Evolutionary conservation across 805 yeast species (phyloP).

Genomic region (Saturnispora sanitii): DNA sequence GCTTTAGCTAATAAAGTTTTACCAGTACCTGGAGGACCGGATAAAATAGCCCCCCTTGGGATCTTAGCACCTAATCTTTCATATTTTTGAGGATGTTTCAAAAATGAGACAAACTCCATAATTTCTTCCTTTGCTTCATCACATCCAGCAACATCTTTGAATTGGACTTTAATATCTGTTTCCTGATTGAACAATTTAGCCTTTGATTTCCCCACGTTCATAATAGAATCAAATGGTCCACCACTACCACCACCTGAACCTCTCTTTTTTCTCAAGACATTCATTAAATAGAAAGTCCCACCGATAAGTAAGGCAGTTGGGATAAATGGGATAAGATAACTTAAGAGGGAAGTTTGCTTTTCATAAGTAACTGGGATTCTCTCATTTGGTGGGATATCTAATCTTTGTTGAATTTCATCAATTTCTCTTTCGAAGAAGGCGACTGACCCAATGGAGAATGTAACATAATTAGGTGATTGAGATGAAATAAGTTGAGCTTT

Average conservation of each 20-base stretch:
- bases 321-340: constrained; percentile 58
- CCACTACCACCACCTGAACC: constrained; percentile 46
- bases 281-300: constrained; percentile 64
- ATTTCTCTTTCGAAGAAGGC: constrained; percentile 79
- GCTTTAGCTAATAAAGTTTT: constrained; percentile 95
- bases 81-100: constrained; percentile 82
- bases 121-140: constrained; percentile 95
- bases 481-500: constrained; percentile 41
- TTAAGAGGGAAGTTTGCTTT: constrained; percentile 57
- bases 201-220: constrained; percentile 79
- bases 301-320: constrained; percentile 89
- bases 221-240: constrained; percentile 67
- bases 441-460: constrained; percentile 79
- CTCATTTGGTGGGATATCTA: constrained; percentile 48
- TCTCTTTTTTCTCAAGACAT: constrained; percentile 23
- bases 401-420: constrained; percentile 63
- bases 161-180: constrained; percentile 78
- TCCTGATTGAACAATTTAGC: constrained; percentile 90
- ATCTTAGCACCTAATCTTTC: constrained; percentile 93
- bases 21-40: constrained; percentile 99
- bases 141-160: constrained; percentile 95
- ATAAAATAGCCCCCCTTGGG: constrained; percentile 94
- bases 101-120: constrained; percentile 93
- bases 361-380: constrained; percentile 76
- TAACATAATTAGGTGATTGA: constrained; percentile 24